A percentile compares a stretch with the other conserved stretches of the same genome.
Conservation (phyloP, 768 basidiomycete species). For the Suillus bovinus region DNA sequence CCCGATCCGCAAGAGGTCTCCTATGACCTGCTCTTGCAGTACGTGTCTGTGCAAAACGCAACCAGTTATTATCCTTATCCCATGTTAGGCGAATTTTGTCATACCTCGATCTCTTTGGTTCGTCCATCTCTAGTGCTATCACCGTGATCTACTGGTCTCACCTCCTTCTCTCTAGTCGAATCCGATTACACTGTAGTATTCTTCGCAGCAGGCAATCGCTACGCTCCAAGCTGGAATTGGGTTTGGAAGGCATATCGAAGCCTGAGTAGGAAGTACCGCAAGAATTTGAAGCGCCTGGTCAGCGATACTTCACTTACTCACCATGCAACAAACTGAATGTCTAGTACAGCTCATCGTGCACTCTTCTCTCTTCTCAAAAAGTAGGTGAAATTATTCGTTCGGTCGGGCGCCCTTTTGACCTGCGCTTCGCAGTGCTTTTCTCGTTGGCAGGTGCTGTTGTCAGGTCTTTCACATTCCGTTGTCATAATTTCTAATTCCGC, state of each 20-base stretch:
- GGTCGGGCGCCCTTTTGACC: conserved; percentile 11
- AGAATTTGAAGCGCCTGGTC: conserved; percentile 83
- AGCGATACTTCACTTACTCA: conserved; percentile 29
- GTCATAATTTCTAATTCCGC: neutral
- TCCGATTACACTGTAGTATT: conserved; percentile 88
- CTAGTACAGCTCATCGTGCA: conserved; percentile 75
- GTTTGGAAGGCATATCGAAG: conserved; percentile 89
- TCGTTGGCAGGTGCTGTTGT: conserved; percentile 87
- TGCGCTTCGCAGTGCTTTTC: conserved; percentile 66
- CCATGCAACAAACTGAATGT: neutral
- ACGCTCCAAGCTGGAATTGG: conserved; percentile 87
- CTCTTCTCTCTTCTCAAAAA: conserved; percentile 86
- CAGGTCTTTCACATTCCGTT: conserved; percentile 46
- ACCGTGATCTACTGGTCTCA: neutral
- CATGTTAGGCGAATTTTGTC: conserved; percentile 65
- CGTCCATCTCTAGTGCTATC: conserved; percentile 37
- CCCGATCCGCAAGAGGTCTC: conserved; percentile 77
- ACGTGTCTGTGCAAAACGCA: conserved; percentile 32
- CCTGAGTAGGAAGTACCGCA: conserved; percentile 79
- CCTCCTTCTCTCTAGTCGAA: conserved; percentile 56
- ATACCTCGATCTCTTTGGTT: conserved; percentile 82
- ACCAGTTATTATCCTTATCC: conserved; percentile 10
- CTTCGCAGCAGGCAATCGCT: conserved; percentile 75
- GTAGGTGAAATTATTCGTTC: conserved; percentile 39
- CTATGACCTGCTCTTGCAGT: conserved; percentile 78